These are phyloP conservation scores for Ophiocordyceps camponoti-leonardi DNA, from an alignment of 2,329 filamentous ascomycete genomes.

Conservation along the genomic window DNA sequence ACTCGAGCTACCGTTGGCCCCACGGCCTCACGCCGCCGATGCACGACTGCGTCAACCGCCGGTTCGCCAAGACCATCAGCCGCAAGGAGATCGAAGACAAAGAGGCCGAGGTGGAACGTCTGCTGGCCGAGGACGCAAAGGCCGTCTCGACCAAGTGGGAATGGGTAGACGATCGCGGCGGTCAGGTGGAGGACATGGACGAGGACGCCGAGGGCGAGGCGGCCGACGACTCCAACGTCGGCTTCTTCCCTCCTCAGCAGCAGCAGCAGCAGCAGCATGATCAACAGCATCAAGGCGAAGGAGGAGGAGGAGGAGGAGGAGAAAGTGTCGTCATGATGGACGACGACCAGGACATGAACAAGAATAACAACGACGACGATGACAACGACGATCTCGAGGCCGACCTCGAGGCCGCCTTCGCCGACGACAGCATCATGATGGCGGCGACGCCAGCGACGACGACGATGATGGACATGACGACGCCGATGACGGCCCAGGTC, in stretches of 20 bases:
- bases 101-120: constrained; percentile 58
- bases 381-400: constrained; percentile 32
- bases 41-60: constrained; percentile 65
- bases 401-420: constrained; percentile 37
- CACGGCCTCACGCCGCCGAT: constrained; percentile 80
- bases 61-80: constrained; percentile 69
- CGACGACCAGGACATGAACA: constrained; percentile 23
- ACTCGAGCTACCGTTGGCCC: constrained; percentile 55
- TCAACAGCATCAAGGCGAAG: neutral
- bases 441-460: constrained; percentile 25
- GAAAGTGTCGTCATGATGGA: constrained; percentile 4
- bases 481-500: constrained; percentile 26
- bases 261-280: neutral
- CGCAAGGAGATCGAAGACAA: constrained; percentile 75
- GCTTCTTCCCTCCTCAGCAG: constrained; percentile 8
- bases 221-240: constrained; percentile 19
- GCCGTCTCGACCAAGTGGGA: constrained; percentile 45
- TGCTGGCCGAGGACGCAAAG: constrained; percentile 52
- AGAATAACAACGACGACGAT: constrained; percentile 18
- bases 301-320: neutral
- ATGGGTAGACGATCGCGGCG: constrained; percentile 37
- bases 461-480: constrained; percentile 21
- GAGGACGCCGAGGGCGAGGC: constrained; percentile 32
- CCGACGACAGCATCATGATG: constrained; percentile 16
- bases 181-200: constrained; percentile 23